These are phyloP conservation scores for Hypoxylon sp. DNA, from an alignment of 2,329 filamentous ascomycete species.

Conservation along the genomic window DNA sequence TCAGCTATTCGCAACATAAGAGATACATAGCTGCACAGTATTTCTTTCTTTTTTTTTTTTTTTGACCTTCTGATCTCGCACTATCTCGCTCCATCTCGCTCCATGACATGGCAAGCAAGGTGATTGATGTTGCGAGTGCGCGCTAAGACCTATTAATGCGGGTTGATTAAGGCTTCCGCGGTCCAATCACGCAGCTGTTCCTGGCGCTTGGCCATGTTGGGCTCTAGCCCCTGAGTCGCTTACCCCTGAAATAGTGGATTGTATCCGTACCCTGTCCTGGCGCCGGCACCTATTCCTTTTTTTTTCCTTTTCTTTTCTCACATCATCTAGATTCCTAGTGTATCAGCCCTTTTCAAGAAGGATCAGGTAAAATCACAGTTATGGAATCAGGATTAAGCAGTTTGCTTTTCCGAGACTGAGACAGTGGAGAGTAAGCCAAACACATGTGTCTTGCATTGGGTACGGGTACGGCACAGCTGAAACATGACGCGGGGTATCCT, in stretches of 20 bases:
- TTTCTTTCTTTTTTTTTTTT: conserved; percentile 8
- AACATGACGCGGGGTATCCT: conserved; percentile 21
- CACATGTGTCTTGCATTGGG: conserved; percentile 1
- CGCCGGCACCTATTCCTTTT: conserved; percentile 14
- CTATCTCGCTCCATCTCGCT: not conserved
- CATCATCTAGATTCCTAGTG: not conserved
- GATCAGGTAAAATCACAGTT: not conserved
- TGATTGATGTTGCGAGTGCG: conserved; percentile 36
- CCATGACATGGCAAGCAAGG: conserved; percentile 33
- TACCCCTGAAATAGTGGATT: conserved; percentile 40
- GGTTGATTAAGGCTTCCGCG: conserved; percentile 49
- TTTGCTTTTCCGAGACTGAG: conserved; percentile 3
- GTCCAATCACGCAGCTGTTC: conserved; percentile 51
- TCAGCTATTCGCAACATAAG: conserved; percentile 20
- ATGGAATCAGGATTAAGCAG: not conserved
- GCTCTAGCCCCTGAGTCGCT: conserved; percentile 33
- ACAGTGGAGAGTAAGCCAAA: conserved; percentile 1
- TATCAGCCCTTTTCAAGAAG: not conserved
- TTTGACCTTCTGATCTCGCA: conserved; percentile 6
- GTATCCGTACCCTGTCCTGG: conserved; percentile 26
- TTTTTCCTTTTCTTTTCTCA: conserved; percentile 7
- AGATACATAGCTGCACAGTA: conserved; percentile 29
- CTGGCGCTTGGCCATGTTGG: conserved; percentile 51
- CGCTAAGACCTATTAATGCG: conserved; percentile 37
- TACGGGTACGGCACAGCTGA: conserved; percentile 16